Percentiles rank a stretch among this genome's conserved stretches.
Evolutionary conservation across 73 alveolate genomes (phyloP).

Genomic region (Diophrys appendiculata): DNA sequence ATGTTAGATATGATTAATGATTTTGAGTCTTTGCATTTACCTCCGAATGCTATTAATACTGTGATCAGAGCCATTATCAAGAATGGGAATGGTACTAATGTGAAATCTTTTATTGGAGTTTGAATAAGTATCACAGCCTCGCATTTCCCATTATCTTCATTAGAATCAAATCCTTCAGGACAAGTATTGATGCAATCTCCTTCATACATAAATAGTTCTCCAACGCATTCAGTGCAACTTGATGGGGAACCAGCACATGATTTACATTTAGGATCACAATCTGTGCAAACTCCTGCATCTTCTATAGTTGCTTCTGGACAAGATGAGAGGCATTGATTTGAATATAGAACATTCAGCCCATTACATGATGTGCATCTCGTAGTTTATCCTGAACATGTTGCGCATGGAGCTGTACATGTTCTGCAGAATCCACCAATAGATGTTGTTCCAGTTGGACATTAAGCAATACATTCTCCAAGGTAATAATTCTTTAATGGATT

Average conservation of each 20-base stretch:
- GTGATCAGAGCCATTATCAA: constrained; percentile 4
- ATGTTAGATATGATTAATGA: neutral
- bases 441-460: constrained; percentile 37
- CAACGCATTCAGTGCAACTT: constrained; percentile 11
- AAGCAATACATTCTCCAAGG: neutral
- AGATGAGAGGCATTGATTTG: constrained; percentile 26
- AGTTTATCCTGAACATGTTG: constrained; percentile 33
- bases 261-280: constrained; percentile 16
- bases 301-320: constrained; percentile 38
- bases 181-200: constrained; percentile 11
- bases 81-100: constrained; percentile 22
- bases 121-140: neutral
- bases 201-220: constrained; percentile 5
- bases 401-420: constrained; percentile 44
- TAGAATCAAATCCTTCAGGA: constrained; percentile 10
- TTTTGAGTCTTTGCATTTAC: constrained; percentile 4
- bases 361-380: constrained; percentile 41
- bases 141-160: neutral
- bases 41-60: constrained; percentile 5
- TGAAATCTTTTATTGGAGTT: neutral
- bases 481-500: constrained; percentile 2
- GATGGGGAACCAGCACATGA: constrained; percentile 16
- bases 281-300: neutral
- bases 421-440: constrained; percentile 33
- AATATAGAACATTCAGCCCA: neutral